These are phyloP conservation scores for Aeminium ludgeri DNA, from an alignment of 495 filamentous ascomycete genomes.

Conservation along the genomic window DNA sequence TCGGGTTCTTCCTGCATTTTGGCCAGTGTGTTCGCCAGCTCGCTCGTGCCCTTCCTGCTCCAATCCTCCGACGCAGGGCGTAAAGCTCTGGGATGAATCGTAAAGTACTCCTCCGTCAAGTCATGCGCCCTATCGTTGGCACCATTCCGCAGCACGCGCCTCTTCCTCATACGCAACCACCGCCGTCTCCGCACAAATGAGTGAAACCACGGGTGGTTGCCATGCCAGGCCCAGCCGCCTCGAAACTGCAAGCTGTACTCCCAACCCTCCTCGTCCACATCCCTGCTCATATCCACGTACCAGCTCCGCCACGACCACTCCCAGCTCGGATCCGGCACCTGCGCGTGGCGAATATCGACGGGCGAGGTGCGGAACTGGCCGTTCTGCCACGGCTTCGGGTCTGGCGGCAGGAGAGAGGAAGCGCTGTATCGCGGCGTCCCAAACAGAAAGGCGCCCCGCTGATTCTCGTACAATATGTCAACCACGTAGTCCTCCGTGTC, in stretches of 20 bases:
- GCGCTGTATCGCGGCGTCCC: conserved; percentile 78
- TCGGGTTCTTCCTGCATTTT: conserved; percentile 18
- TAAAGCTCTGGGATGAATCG: conserved; percentile 40
- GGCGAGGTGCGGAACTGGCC: conserved; percentile 48
- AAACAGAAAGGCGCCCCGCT: conserved; percentile 50
- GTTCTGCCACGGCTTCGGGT: conserved; percentile 77
- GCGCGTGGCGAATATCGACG: conserved; percentile 78
- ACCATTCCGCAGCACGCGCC: conserved; percentile 27
- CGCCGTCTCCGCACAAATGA: conserved; percentile 77
- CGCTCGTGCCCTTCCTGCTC: neutral
- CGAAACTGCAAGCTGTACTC: conserved; percentile 79
- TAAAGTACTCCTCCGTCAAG: conserved; percentile 76
- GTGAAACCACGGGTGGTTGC: conserved; percentile 76
- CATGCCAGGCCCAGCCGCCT: conserved; percentile 71
- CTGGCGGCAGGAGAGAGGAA: conserved; percentile 69
- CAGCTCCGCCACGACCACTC: conserved; percentile 89
- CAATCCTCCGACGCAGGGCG: conserved; percentile 15
- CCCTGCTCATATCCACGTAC: conserved; percentile 81
- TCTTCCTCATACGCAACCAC: conserved; percentile 75
- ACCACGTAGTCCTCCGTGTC: conserved; percentile 33
- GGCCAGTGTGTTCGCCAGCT: conserved; percentile 1
- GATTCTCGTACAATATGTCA: conserved; percentile 88
- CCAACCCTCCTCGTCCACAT: conserved; percentile 88
- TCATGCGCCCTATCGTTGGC: conserved; percentile 35
- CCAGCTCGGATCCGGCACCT: conserved; percentile 91